Base-by-base conservation (phyloP, 2,329 filamentous ascomycete genomes). In the Colletotrichum sp. region DNA sequence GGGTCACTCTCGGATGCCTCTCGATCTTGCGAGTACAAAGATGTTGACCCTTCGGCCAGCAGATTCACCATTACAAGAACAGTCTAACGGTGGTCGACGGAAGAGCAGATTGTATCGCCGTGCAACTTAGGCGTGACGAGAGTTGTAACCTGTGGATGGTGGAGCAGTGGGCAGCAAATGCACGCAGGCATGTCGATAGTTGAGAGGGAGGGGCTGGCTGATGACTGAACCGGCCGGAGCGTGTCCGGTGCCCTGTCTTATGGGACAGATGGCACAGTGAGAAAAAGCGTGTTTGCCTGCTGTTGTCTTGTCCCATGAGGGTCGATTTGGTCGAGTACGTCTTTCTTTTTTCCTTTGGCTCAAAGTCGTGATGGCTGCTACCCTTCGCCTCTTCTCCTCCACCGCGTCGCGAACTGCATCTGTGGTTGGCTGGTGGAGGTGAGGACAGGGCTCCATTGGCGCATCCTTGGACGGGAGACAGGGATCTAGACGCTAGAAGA, bases 391-490 rank as follows among this genome's bases (percentile, higher is more conserved):
- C 69, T 60, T 60, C 28, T 75, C 39, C 57, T 55, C 70, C 69
- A 75, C 72, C 24, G 10, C 7, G 63, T 26, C 28, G 32, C 63
- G 55, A 39, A 8, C 32, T 59, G 44, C 30, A 52, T n/a, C 49
- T 59, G 15, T 69, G 70, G 71, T 76, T 69, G 70, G 65, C 57
- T 24, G 64, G 30, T 36, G 52, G n/a, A n/a, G 34, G 12, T 18
- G 26, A 21, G n/a, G 21, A 32, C 24, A 57, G 26, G 55, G 18
- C 63, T 44, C 32, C 39, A 67, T 75, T 75, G 75, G 71, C 71
- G 60, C 73, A 73, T 63, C 66, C 67, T 75, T 66, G 60, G 52
- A 71, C 62, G 71, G 60, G 36, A 71, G 67, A 62, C 66, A 76
- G 70, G 75, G 75, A 75, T 76, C 36, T 65, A 67, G 24, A 71